Conservation (phyloP, 108 stramenopile genomes). For the Nitzschia sp. region DNA sequence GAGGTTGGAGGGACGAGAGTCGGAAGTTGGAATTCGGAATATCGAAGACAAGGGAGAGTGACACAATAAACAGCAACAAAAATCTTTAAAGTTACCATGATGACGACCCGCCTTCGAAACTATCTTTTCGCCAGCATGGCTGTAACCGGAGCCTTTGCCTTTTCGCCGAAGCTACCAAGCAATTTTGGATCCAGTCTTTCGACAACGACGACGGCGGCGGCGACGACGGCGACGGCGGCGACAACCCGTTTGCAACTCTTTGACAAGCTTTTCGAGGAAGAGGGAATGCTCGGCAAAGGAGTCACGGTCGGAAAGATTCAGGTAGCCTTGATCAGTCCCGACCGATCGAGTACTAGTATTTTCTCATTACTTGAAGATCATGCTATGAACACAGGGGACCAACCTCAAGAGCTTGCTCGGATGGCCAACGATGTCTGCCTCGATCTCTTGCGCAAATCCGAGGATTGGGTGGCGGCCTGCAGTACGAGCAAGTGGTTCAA, state of each 20-base stretch:
- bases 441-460: conserved; percentile 59
- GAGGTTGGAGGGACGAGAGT: no score
- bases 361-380: conserved; percentile 58
- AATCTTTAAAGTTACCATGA: no score
- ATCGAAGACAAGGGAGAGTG: not conserved
- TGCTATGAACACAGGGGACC: conserved; percentile 36
- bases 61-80: conserved; percentile 2
- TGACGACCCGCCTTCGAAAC: no score
- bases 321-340: conserved; percentile 52
- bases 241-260: conserved; percentile 40
- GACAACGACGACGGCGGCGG: no score
- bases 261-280: conserved; percentile 81
- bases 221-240: no score
- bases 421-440: conserved; percentile 71
- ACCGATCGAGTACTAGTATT: conserved; percentile 51
- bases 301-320: conserved; percentile 84
- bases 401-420: conserved; percentile 47
- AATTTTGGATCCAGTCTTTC: not conserved
- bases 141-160: not conserved
- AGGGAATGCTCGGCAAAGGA: conserved; percentile 79
- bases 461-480: conserved; percentile 73
- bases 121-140: not conserved
- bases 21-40: no score
- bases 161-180: not conserved
- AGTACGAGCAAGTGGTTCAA: conserved; percentile 69